Evolutionary conservation across 306 rosid species (phyloP).

Genomic region (Cucurbita argyrosperma): DNA sequence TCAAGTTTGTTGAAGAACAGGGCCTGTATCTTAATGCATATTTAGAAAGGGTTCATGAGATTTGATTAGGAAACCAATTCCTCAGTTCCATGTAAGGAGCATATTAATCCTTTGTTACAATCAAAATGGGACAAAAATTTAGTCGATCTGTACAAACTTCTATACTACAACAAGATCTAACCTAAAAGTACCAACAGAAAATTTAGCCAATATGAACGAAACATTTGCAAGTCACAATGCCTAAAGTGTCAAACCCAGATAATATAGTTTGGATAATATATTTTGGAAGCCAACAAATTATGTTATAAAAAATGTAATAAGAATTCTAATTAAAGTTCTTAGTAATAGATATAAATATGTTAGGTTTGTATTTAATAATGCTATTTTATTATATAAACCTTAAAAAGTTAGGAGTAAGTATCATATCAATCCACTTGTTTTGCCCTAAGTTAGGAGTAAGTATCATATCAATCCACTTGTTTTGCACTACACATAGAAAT

Average conservation of each 20-base stretch:
- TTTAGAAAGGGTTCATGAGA: neutral
- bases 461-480: too few relatives aligned
- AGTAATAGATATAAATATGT: too few relatives aligned
- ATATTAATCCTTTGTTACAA: neutral
- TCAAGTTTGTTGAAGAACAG: neutral
- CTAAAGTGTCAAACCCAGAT: neutral
- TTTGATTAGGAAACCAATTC: neutral
- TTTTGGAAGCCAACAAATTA: neutral
- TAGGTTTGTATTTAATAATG: too few relatives aligned
- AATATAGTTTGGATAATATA: neutral
- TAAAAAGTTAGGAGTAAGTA: too few relatives aligned
- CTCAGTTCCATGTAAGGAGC: neutral
- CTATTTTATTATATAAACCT: too few relatives aligned
- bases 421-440: too few relatives aligned
- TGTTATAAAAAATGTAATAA: neutral
- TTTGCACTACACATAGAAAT: too few relatives aligned
- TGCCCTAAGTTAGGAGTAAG: too few relatives aligned
- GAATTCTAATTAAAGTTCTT: neutral
- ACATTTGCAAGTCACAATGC: neutral
- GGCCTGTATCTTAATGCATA: neutral
- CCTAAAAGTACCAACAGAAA: neutral
- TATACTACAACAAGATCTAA: neutral
- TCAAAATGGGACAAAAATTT: neutral
- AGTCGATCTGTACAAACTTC: neutral
- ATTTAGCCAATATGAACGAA: neutral